Base-by-base conservation (phyloP, 257 asterid species). In the Nyctanthes arbortristis region DNA sequence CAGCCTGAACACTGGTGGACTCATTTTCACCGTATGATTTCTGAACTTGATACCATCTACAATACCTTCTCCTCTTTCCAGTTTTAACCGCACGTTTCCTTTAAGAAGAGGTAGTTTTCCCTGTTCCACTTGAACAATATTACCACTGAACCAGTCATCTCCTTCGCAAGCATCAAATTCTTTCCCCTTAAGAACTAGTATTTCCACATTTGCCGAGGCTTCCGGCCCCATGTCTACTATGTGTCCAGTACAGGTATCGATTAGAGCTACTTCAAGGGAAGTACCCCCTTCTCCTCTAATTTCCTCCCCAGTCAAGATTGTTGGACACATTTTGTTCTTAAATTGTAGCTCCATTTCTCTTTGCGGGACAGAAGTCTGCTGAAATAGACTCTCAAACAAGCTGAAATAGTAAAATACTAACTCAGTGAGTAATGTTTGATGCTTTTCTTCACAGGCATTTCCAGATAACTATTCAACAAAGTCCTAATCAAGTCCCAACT, bases 51-150 rank as follows among this genome's bases (percentile, higher is more conserved):
- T 3, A 28, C 74, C 52, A 22, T 55, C 18, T 52, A 83, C 7
- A 20, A 61, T 35, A 9, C 75, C 80, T 28, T 56, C 5, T 54
- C 94, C 91, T 74, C 66, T 66, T 14, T 77, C 30, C 2, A 87
- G 75, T 36, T 39, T 77, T 33, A 87, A 16, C 13, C 34, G 14
- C 18, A 71, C 33, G 1, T 80, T 67, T 69, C 81, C 94, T 11
- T 32, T 32, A 47, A 85, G 87, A 70, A 80, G 63, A 79, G 83
- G 77, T 52, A 11, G 66, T 66, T 79, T 75, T 54, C 83, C 90
- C n/a, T n/a, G n/a, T n/a, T n/a, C n/a, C n/a, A n/a, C n/a, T n/a
- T n/a, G n/a, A n/a, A n/a, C n/a, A n/a, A 80, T 70, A n/a, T 61
- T 79, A 1, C 61, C 61, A 1, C 70, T 2, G 63, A 82, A 84